Base-by-base conservation (phyloP, 116 monocot species). In the Cymodocea nodosa region DNA sequence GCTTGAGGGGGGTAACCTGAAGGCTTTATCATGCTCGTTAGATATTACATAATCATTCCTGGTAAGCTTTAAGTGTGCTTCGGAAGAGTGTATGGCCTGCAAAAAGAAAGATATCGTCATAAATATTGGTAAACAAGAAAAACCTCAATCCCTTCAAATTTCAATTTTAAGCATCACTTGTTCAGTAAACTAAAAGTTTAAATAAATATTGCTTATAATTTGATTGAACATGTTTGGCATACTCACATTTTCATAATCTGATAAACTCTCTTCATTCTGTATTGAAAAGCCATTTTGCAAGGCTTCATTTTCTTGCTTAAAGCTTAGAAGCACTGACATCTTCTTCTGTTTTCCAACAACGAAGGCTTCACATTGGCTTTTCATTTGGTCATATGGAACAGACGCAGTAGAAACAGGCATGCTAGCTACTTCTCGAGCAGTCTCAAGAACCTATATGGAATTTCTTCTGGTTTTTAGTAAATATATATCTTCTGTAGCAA, bases 321-420 rank as follows among this genome's bases (percentile, higher is more conserved):
- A 82, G 79, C 85, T 91, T 62, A 73, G 73, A 65, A 97, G 91
- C 25, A 86, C 85, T 3, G 97, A 83, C 91, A 91, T 85, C 74
- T 97, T 97, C 76, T 91, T 82, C 35, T 91, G 97, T 64, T 97
- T 97, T 57, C 79, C 88, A 50, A 86, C 67, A 1, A 97, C 77
- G 51, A 97, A 88, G 30, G 97, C 91, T 67, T 97, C 97, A 67
- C 97, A 91, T 30, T 86, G 87, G 76, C 67, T 85, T 68, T 88
- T 97, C 88, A 97, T 88, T 67, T 97, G 83, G 39, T 97, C 91
- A 70, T 91, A 97, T 12, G 97, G 85, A 60, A 97, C 76, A 22
- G 81, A 77, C 15, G 75, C 64, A 5, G 76, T 69, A 20, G 83
- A 51, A 50, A 65, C 61, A 35, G 85, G 85, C 25, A 70, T 15